These are phyloP conservation scores for Glutinoglossum americanum DNA, from an alignment of 495 filamentous ascomycete genomes.

Conservation along the genomic window DNA sequence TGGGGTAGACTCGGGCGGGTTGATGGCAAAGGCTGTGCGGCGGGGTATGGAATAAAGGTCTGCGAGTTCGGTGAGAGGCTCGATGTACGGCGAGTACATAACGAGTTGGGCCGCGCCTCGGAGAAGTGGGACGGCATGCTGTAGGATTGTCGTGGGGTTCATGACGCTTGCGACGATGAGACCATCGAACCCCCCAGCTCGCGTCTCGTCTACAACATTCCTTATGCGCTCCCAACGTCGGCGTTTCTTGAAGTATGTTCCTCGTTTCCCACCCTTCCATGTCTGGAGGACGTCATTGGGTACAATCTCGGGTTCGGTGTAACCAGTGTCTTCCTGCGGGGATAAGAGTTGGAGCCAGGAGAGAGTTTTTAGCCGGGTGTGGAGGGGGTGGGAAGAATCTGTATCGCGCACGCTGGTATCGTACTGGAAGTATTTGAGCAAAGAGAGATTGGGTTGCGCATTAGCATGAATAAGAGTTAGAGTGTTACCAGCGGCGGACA, in stretches of 20 bases:
- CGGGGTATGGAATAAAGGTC: slow-evolving; percentile 63
- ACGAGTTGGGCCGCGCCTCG: slow-evolving; percentile 64
- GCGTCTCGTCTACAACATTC: slow-evolving; percentile 46
- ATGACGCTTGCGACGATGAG: slow-evolving; percentile 62
- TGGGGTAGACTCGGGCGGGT: not conserved
- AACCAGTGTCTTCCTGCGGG: slow-evolving; percentile 48
- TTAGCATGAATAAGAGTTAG: slow-evolving; percentile 77
- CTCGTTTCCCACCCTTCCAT: slow-evolving; percentile 57
- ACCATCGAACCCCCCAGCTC: slow-evolving; percentile 59
- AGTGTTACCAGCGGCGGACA: slow-evolving; percentile 48
- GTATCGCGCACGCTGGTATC: slow-evolving; percentile 36
- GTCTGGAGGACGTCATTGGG: slow-evolving; percentile 31
- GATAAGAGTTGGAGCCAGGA: slow-evolving; percentile 79
- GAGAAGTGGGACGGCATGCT: slow-evolving; percentile 51
- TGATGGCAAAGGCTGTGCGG: slow-evolving; percentile 38
- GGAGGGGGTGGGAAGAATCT: slow-evolving; percentile 51
- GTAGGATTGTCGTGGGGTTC: slow-evolving; percentile 56
- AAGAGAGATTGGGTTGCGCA: slow-evolving; percentile 66
- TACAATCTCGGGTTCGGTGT: slow-evolving; percentile 33
- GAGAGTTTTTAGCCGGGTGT: slow-evolving; percentile 56
- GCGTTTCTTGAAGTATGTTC: slow-evolving; percentile 66
- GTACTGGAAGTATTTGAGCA: slow-evolving; percentile 74
- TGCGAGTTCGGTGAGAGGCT: slow-evolving; percentile 48
- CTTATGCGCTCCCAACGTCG: slow-evolving; percentile 51
- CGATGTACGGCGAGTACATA: slow-evolving; percentile 61